These are phyloP conservation scores for Cadophora sp. DNA, from an alignment of 2,329 filamentous ascomycete genomes.

Conservation along the genomic window DNA sequence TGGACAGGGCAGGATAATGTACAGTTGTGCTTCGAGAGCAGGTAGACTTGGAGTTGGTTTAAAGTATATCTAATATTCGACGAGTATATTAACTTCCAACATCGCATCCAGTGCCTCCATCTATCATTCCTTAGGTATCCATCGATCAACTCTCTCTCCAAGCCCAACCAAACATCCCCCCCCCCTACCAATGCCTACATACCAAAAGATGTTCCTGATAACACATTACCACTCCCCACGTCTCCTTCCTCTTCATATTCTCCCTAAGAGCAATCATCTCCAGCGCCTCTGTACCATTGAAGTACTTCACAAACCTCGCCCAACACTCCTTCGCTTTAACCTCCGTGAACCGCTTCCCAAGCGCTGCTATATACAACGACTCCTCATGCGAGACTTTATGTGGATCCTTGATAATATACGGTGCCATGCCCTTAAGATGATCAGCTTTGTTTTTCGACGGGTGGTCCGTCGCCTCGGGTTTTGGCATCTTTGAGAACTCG, in stretches of 20 bases:
- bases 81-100: no score
- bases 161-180: no score
- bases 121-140: no score
- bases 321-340: conserved; percentile 69
- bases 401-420: conserved; percentile 78
- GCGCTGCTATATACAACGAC: conserved; percentile 72
- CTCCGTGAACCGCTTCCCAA: conserved; percentile 56
- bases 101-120: no score
- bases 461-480: conserved; percentile 58
- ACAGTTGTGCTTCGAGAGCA: no score
- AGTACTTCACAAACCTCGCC: conserved; percentile 78
- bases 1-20: no score
- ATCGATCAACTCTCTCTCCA: background rate
- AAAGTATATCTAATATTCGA: no score
- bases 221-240: conserved; percentile 70
- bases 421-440: conserved; percentile 63
- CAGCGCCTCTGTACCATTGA: conserved; percentile 84
- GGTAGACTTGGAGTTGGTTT: no score
- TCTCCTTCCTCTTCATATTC: conserved; percentile 83
- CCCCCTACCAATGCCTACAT: conserved; percentile 70
- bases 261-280: conserved; percentile 88
- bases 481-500: conserved; percentile 42
- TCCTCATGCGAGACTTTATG: conserved; percentile 81
- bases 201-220: conserved; percentile 73
- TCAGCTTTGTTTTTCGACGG: conserved; percentile 63